phyloP scores from a whole-genome alignment of 345 rosid species.

The Hevea brasiliensis region DNA sequence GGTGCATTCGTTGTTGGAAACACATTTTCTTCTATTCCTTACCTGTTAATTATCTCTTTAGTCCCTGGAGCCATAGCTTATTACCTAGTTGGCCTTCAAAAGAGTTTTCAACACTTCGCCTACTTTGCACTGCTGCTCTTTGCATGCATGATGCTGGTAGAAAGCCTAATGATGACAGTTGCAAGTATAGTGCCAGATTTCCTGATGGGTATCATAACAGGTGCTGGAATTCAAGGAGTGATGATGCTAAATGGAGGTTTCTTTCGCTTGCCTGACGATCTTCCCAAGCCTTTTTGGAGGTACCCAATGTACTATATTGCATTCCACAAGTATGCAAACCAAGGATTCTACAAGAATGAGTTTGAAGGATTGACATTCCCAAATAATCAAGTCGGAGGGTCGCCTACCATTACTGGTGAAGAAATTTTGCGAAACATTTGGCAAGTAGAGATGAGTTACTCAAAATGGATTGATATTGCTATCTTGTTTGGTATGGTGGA shows the following conservation, averaged over 20 bases:
- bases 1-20: conserved; percentile 51
- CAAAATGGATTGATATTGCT: conserved; percentile 33
- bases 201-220: conserved; percentile 54
- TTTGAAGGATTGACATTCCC: conserved; percentile 23
- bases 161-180: conserved; percentile 60
- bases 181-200: conserved; percentile 55
- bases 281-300: conserved; percentile 46
- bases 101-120: conserved; percentile 33
- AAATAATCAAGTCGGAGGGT: conserved; percentile 15
- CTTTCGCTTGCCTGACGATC: conserved; percentile 42
- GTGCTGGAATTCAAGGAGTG: conserved; percentile 53
- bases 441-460: conserved; percentile 34
- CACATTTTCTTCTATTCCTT: conserved; percentile 48
- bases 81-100: conserved; percentile 44
- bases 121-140: conserved; percentile 42
- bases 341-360: conserved; percentile 40
- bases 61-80: conserved; percentile 52
- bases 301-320: conserved; percentile 49
- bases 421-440: conserved; percentile 28
- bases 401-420: conserved; percentile 15
- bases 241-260: conserved; percentile 53
- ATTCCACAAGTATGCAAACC: conserved; percentile 34
- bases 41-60: conserved; percentile 35
- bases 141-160: conserved; percentile 41
- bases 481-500: conserved; percentile 31